Evolutionary conservation across 805 yeast species (phyloP).

Genomic region (Suhomyces tanzawaensis): DNA sequence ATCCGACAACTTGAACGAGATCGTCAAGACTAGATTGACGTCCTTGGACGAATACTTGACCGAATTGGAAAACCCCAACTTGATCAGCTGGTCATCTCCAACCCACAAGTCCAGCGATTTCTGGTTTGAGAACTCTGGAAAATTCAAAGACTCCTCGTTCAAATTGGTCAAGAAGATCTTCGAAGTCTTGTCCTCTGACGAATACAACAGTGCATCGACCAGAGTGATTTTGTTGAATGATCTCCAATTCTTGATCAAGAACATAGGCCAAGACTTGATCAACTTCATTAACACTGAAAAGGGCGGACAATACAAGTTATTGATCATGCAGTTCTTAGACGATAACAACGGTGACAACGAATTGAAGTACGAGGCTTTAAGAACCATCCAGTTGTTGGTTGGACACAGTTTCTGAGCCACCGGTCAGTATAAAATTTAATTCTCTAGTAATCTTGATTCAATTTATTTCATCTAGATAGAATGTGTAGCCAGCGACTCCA

Average conservation of each 20-base stretch:
- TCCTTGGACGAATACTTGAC: constrained; percentile 89
- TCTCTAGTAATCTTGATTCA: background rate
- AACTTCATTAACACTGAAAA: constrained; percentile 36
- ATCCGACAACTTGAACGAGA: constrained; percentile 59
- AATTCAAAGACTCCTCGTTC: constrained; percentile 78
- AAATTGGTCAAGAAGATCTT: constrained; percentile 64
- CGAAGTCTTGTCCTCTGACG: constrained; percentile 40
- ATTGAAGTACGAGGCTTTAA: constrained; percentile 91
- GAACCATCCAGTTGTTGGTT: constrained; percentile 91
- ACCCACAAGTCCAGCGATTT: constrained; percentile 86
- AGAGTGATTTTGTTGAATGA: constrained; percentile 43
- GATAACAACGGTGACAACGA: constrained; percentile 71
- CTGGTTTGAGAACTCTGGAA: constrained; percentile 79
- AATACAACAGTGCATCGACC: constrained; percentile 15
- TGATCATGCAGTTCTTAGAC: constrained; percentile 79
- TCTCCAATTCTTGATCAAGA: constrained; percentile 40
- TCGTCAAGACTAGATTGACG: constrained; percentile 69
- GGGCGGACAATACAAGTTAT: constrained; percentile 62
- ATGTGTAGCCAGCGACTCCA: too few species aligned
- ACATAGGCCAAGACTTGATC: constrained; percentile 39
- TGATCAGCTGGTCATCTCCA: constrained; percentile 79
- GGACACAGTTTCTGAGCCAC: constrained; percentile 64
- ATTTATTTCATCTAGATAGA: too few species aligned
- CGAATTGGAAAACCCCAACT: constrained; percentile 74
- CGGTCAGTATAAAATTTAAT: too few species aligned